A percentile compares a stretch with the other conserved stretches of the same genome.
phyloP scores from a whole-genome alignment of 352 stramenopile genomes.

The Elongisporangium senticosum region DNA sequence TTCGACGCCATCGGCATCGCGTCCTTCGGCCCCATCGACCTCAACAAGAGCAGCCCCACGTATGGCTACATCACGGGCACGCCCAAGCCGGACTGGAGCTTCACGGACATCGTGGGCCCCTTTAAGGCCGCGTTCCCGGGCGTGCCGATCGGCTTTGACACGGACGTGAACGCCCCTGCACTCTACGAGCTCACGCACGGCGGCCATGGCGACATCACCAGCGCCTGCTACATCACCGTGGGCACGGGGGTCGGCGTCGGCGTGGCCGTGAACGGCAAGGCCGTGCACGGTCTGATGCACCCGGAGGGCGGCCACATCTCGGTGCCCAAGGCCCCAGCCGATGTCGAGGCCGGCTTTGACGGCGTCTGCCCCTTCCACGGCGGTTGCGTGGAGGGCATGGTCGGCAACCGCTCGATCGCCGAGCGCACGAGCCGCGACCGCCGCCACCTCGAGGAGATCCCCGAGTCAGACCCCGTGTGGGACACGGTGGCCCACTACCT shows the following conservation, averaged over 20 bases:
- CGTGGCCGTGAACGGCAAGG: conserved; percentile 86
- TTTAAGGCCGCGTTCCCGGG: conserved; percentile 71
- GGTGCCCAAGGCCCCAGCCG: conserved; percentile 61
- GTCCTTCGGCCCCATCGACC: conserved; percentile 92
- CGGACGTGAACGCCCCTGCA: conserved; percentile 96
- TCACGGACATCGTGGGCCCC: conserved; percentile 71
- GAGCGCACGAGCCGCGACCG: conserved; percentile 78
- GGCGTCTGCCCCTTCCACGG: conserved; percentile 89
- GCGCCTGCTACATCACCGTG: conserved; percentile 93
- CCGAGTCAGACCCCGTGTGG: conserved; percentile 90
- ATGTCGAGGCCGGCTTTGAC: conserved; percentile 72
- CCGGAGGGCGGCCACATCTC: conserved; percentile 88
- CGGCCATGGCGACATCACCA: conserved; percentile 70
- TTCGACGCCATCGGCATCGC: conserved; percentile 90
- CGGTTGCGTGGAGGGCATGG: conserved; percentile 91
- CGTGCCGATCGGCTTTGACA: conserved; percentile 91
- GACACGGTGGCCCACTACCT: conserved; percentile 94
- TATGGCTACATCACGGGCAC: conserved; percentile 95
- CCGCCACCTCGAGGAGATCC: conserved; percentile 60
- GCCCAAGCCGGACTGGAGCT: conserved; percentile 92
- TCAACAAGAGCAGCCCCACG: conserved; percentile 67
- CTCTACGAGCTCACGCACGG: conserved; percentile 90
- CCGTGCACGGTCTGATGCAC: conserved; percentile 95
- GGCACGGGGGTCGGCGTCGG: conserved; percentile 95
- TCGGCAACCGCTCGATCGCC: conserved; percentile 86